Evolutionary conservation across 2,329 filamentous ascomycete genomes (phyloP).

Genomic region (Fusarium sp.): DNA sequence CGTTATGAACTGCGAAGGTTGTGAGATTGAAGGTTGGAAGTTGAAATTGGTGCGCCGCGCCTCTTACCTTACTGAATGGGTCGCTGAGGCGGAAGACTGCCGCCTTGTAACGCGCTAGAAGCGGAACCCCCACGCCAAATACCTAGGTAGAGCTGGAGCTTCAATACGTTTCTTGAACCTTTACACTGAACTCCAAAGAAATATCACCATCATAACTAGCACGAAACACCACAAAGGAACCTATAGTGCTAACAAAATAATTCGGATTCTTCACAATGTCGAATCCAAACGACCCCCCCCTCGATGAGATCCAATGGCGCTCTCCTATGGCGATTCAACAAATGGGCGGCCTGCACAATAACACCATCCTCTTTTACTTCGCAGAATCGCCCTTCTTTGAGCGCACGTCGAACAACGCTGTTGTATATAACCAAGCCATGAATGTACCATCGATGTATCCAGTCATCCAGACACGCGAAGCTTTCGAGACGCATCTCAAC

Average conservation of each 20-base stretch:
- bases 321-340: conserved; percentile 57
- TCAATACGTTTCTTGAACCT: not conserved
- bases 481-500: conserved; percentile 68
- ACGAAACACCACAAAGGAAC: not conserved
- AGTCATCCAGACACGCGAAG: conserved; percentile 66
- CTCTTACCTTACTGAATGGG: conserved; percentile 14
- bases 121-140: conserved; percentile 27
- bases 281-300: conserved; percentile 58
- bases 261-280: conserved; percentile 47
- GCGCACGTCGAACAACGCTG: conserved; percentile 71
- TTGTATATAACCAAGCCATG: conserved; percentile 68
- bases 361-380: conserved; percentile 73
- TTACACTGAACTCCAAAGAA: not conserved
- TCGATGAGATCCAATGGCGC: conserved; percentile 75
- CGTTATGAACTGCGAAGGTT: not conserved
- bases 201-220: conserved; percentile 2
- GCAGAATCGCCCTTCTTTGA: conserved; percentile 74
- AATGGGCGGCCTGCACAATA: conserved; percentile 69
- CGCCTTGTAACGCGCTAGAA: conserved; percentile 21
- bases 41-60: conserved; percentile 12
- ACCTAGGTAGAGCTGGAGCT: conserved; percentile 23
- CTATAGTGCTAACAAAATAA: not conserved
- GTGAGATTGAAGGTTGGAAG: conserved; percentile 1
- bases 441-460: conserved; percentile 67
- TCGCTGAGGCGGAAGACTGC: conserved; percentile 20